These are phyloP conservation scores for Phytophthora meadii DNA, from an alignment of 352 stramenopile species.

Conservation along the genomic window DNA sequence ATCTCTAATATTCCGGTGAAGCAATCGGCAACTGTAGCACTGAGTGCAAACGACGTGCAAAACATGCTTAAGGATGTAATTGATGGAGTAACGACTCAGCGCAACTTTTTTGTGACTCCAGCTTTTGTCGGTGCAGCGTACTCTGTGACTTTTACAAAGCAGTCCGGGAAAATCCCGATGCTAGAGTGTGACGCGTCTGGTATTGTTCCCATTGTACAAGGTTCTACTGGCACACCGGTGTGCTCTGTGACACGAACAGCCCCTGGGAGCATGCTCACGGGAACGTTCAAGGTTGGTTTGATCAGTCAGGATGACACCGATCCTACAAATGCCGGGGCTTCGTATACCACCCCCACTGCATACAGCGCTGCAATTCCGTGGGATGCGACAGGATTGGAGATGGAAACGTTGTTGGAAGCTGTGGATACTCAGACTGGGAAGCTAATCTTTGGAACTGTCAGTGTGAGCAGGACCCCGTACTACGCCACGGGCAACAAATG, in stretches of 20 bases:
- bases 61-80: constrained; percentile 38
- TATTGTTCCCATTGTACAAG: constrained; percentile 24
- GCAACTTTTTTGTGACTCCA: constrained; percentile 36
- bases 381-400: constrained; percentile 73
- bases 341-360: constrained; percentile 22
- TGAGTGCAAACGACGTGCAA: constrained; percentile 27
- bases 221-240: constrained; percentile 16
- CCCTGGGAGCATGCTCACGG: constrained; percentile 69
- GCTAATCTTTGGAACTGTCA: constrained; percentile 89
- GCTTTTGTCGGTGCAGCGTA: constrained; percentile 69
- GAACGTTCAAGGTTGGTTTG: constrained; percentile 67
- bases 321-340: constrained; percentile 26
- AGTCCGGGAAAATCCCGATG: constrained; percentile 61
- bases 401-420: constrained; percentile 59
- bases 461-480: constrained; percentile 81
- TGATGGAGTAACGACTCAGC: constrained; percentile 54
- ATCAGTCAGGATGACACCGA: constrained; percentile 43
- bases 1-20: constrained; percentile 49
- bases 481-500: constrained; percentile 85
- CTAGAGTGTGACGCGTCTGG: constrained; percentile 45
- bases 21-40: constrained; percentile 22
- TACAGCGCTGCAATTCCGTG: constrained; percentile 54
- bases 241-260: constrained; percentile 53
- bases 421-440: constrained; percentile 33
- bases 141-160: constrained; percentile 62